Percentiles rank a stretch among this genome's conserved stretches.
Evolutionary conservation across 2,329 filamentous ascomycete genomes (phyloP).

Genomic region (Lasiodiplodia gonubiensis): DNA sequence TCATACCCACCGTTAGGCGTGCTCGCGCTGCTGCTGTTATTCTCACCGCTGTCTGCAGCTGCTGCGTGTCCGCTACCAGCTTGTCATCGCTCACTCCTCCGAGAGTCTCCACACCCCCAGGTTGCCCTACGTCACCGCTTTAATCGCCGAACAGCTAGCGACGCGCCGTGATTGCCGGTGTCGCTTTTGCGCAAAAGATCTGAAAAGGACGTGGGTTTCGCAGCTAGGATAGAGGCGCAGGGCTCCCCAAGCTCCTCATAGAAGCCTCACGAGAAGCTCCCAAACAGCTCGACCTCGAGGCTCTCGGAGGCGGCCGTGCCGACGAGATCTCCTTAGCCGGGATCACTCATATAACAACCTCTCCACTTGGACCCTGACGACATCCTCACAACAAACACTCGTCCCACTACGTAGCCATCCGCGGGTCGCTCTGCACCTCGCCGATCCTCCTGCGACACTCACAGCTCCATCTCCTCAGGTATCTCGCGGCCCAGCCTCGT

Average conservation of each 20-base stretch:
- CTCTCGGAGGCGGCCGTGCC: slow-evolving; percentile 23
- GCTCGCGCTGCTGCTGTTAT: slow-evolving; percentile 3
- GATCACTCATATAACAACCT: slow-evolving; percentile 17
- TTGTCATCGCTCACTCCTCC: slow-evolving; percentile 9
- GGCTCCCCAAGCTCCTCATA: slow-evolving; percentile 1
- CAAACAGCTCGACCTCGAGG: neutral
- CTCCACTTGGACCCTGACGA: slow-evolving; percentile 4
- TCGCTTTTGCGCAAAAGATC: neutral
- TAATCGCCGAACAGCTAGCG: slow-evolving; percentile 1
- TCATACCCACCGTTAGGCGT: neutral
- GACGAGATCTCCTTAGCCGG: slow-evolving; percentile 22
- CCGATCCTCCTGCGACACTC: neutral
- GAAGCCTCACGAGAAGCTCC: slow-evolving; percentile 1
- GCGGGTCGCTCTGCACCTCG: neutral
- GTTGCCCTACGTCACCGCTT: slow-evolving; percentile 26
- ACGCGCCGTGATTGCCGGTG: slow-evolving; percentile 6
- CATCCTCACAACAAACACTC: slow-evolving; percentile 6
- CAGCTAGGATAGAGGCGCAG: neutral
- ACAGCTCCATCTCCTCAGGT: neutral
- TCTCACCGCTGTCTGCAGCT: neutral
- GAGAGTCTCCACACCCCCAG: slow-evolving; percentile 6
- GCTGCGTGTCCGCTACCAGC: neutral
- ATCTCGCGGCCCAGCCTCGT: slow-evolving; percentile 5
- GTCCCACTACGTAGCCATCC: neutral
- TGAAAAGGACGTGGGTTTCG: neutral